These are phyloP conservation scores for Lablab purpureus DNA, from an alignment of 306 rosid genomes.

Conservation along the genomic window DNA sequence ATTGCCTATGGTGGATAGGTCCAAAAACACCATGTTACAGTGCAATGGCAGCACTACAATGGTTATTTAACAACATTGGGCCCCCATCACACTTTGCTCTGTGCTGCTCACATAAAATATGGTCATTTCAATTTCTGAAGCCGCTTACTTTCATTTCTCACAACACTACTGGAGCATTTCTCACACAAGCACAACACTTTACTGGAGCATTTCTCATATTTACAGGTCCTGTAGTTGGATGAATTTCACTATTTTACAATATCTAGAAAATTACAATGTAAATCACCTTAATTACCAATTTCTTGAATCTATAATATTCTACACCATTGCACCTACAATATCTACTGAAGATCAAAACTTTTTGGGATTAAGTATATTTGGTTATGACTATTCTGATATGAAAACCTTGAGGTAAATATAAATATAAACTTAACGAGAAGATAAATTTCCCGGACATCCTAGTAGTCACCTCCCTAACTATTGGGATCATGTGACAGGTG, in stretches of 20 bases:
- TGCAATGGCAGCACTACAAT: no score
- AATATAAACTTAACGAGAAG: slow-evolving; percentile 14
- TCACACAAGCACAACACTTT: neutral
- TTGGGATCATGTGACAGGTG: slow-evolving; percentile 31
- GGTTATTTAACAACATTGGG: no score
- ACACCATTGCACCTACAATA: slow-evolving; percentile 1
- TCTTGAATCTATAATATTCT: neutral
- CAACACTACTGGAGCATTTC: neutral
- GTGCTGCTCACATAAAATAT: no score
- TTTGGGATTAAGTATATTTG: neutral
- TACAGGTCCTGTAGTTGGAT: neutral
- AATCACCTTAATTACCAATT: neutral
- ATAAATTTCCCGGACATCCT: neutral
- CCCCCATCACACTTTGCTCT: no score
- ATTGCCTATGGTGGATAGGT: no score
- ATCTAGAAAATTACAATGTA: neutral
- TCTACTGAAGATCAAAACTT: neutral
- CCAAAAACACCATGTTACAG: no score
- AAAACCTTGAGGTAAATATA: neutral
- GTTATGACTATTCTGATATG: neutral
- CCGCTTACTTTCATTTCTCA: neutral
- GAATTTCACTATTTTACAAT: neutral
- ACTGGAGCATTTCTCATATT: neutral
- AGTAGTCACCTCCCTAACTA: slow-evolving; percentile 30
- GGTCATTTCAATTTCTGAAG: no score